phyloP scores from a whole-genome alignment of 2,329 filamentous ascomycete species.

The Trichothecium sympodiale region DNA sequence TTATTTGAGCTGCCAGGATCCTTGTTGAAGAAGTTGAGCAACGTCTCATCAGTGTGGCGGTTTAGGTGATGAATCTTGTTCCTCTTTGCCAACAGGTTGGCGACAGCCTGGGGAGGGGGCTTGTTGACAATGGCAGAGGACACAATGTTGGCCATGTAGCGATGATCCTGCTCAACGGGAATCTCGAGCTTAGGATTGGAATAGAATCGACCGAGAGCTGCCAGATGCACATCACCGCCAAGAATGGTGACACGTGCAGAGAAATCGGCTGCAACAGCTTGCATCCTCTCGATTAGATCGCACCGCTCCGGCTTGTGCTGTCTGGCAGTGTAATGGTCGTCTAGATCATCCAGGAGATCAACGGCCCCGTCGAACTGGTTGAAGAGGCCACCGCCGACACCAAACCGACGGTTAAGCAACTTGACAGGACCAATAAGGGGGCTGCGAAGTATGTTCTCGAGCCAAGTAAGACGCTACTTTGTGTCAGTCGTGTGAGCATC shows the following conservation, averaged over 20 bases:
- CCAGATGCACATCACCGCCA: constrained; percentile 87
- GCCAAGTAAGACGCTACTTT: constrained; percentile 71
- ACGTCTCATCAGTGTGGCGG: constrained; percentile 74
- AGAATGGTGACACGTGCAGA: constrained; percentile 87
- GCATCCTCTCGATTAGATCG: constrained; percentile 67
- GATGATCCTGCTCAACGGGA: constrained; percentile 69
- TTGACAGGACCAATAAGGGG: constrained; percentile 82
- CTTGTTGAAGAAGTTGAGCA: constrained; percentile 84
- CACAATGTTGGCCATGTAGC: constrained; percentile 92
- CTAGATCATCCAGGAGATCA: constrained; percentile 82
- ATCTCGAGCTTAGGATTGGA: constrained; percentile 73
- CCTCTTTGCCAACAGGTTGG: constrained; percentile 79
- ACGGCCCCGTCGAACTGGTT: constrained; percentile 92
- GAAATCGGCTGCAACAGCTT: constrained; percentile 73
- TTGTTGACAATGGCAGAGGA: constrained; percentile 95
- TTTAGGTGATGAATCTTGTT: constrained; percentile 72
- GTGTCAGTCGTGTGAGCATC: constrained; percentile 5
- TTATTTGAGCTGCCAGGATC: constrained; percentile 73
- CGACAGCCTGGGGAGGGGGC: constrained; percentile 76
- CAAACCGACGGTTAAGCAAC: constrained; percentile 82
- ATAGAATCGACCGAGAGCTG: constrained; percentile 88
- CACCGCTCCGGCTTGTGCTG: constrained; percentile 86
- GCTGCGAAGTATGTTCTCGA: constrained; percentile 83
- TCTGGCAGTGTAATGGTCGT: constrained; percentile 90
- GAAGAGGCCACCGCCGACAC: constrained; percentile 73